Percentiles rank a stretch among this genome's conserved stretches.
phyloP scores from a whole-genome alignment of 23 red algal genomes.

The Cyanidiococcus yangmingshanensis region DNA sequence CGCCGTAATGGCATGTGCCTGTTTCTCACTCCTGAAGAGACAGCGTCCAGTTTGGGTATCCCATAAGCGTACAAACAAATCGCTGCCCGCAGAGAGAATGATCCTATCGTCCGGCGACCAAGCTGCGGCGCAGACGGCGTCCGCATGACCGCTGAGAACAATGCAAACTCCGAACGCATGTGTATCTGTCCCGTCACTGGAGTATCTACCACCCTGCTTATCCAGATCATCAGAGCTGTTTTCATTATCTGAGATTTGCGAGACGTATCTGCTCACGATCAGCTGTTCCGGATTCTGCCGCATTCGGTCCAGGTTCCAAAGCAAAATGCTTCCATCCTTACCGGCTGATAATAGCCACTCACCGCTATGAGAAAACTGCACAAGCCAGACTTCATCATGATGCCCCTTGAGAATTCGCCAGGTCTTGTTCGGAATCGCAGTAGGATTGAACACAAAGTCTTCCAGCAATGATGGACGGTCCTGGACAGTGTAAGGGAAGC shows the following conservation, averaged over 20 bases:
- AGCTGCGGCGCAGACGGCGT: constrained; percentile 52
- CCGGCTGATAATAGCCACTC: constrained; percentile 60
- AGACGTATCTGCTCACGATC: background rate
- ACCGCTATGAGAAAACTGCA: constrained; percentile 86
- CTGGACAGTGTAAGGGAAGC: constrained; percentile 76
- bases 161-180: background rate
- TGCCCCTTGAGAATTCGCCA: constrained; percentile 44
- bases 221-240: background rate
- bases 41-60: constrained; percentile 45
- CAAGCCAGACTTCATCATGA: constrained; percentile 88
- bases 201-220: constrained; percentile 8
- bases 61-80: constrained; percentile 68
- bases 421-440: constrained; percentile 42
- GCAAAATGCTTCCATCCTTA: constrained; percentile 50
- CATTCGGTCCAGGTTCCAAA: constrained; percentile 36
- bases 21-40: constrained; percentile 38
- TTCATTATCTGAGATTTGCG: background rate
- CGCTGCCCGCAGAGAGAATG: constrained; percentile 56
- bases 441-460: constrained; percentile 63
- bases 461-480: constrained; percentile 51
- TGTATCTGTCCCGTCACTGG: background rate
- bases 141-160: constrained; percentile 51
- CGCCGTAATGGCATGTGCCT: constrained; percentile 50
- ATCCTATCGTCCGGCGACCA: constrained; percentile 73
- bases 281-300: background rate